Conservation (phyloP, 2,329 filamentous ascomycete genomes). For the Colletotrichum melonis region DNA sequence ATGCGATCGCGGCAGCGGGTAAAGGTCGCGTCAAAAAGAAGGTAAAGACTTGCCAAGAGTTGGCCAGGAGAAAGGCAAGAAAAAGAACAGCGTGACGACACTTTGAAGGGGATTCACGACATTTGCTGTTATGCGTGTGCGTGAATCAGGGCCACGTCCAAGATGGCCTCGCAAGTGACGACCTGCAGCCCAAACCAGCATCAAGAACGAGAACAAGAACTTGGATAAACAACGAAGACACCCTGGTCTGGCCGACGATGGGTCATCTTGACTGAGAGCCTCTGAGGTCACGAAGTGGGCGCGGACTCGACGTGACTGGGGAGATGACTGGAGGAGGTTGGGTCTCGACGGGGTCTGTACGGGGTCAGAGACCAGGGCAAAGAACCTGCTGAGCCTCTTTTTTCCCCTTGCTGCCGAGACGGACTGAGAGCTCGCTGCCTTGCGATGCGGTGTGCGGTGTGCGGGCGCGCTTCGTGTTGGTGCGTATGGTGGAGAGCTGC, state of each 20-base stretch:
- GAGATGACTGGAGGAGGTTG: constrained; percentile 11
- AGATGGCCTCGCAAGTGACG: not conserved
- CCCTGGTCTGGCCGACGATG: not conserved
- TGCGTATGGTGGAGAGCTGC: not conserved
- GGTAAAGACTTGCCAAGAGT: not conserved
- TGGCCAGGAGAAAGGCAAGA: not conserved
- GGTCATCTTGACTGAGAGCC: not conserved
- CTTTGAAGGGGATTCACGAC: not conserved
- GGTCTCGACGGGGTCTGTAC: constrained; percentile 7
- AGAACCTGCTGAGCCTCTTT: not conserved
- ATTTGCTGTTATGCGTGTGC: not conserved
- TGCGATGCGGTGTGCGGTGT: not conserved
- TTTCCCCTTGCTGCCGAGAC: not conserved
- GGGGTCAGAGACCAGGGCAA: constrained; percentile 13
- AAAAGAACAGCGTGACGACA: not conserved
- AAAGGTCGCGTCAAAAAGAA: not conserved
- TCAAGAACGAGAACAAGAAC: not conserved
- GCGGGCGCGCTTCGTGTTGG: not conserved
- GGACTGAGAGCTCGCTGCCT: not conserved
- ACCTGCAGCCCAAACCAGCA: not conserved
- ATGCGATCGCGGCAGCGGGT: not conserved
- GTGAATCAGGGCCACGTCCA: not conserved
- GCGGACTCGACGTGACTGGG: not conserved
- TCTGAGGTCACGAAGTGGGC: constrained; percentile 8
- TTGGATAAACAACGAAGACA: not conserved